Evolutionary conservation across 176 grass and related monocot genomes (phyloP).

Genomic region (Pontederia paniculata): DNA sequence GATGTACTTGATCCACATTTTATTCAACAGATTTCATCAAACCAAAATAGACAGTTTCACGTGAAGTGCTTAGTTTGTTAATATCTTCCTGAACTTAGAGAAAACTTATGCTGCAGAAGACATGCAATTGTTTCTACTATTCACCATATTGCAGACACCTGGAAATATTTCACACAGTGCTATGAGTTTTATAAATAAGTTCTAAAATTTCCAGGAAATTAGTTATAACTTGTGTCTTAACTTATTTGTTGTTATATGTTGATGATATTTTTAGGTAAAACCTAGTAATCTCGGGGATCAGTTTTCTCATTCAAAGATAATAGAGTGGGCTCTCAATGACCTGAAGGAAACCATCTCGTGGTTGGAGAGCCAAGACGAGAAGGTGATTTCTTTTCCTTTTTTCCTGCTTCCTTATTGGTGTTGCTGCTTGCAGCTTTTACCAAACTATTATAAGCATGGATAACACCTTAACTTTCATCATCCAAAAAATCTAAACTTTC

Average conservation of each 20-base stretch:
- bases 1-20: too few species aligned
- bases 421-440: neutral
- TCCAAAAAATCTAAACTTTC: conserved; percentile 6
- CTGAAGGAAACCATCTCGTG: conserved; percentile 59
- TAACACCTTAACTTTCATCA: neutral
- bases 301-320: conserved; percentile 66
- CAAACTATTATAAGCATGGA: neutral
- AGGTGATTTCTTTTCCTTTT: conserved; percentile 34
- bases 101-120: too few species aligned
- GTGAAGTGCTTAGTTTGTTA: too few species aligned
- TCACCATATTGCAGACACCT: too few species aligned
- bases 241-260: conserved; percentile 7
- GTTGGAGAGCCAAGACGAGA: conserved; percentile 90
- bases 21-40: too few species aligned
- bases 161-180: too few species aligned
- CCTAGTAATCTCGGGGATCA: conserved; percentile 17
- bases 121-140: too few species aligned
- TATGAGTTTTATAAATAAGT: too few species aligned
- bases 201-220: too few species aligned
- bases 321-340: conserved; percentile 75
- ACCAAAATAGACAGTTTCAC: too few species aligned
- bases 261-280: conserved; percentile 28
- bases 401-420: neutral
- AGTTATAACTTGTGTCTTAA: neutral
- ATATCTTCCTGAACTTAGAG: too few species aligned